Evolutionary conservation across 2,329 filamentous ascomycete genomes (phyloP).

Genomic region (Sarocladium brachiariae): DNA sequence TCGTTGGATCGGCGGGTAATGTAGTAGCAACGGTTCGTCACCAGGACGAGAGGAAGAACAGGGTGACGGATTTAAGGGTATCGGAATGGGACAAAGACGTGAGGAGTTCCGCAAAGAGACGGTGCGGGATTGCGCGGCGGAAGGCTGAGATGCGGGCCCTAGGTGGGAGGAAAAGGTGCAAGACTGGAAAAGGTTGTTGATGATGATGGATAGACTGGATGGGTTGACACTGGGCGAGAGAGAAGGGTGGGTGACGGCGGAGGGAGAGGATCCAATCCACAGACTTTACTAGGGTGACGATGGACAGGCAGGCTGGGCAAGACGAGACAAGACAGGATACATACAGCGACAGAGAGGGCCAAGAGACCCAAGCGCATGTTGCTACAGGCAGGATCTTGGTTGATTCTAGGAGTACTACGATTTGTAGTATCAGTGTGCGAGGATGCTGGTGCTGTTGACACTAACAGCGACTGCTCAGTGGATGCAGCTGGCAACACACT

Average conservation of each 20-base stretch:
- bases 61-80: conserved; percentile 2
- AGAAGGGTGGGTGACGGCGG: background rate
- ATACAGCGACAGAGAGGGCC: background rate
- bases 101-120: background rate
- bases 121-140: background rate
- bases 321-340: background rate
- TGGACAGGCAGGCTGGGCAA: no score
- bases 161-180: background rate
- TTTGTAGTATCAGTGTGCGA: no score
- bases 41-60: conserved; percentile 1
- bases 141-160: background rate
- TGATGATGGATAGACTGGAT: background rate
- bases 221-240: background rate
- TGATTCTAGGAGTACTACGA: no score
- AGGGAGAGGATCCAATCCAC: no score
- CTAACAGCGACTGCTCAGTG: no score
- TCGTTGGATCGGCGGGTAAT: no score
- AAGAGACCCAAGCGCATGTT: background rate
- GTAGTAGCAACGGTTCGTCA: background rate
- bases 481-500: background rate
- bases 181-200: background rate
- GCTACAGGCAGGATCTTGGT: no score
- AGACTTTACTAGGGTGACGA: no score
- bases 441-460: no score
- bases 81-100: no score